A percentile compares a stretch with the other conserved stretches of the same genome.
Conservation (phyloP, 2,329 filamentous ascomycete species). For the Sporothrix humicola region DNA sequence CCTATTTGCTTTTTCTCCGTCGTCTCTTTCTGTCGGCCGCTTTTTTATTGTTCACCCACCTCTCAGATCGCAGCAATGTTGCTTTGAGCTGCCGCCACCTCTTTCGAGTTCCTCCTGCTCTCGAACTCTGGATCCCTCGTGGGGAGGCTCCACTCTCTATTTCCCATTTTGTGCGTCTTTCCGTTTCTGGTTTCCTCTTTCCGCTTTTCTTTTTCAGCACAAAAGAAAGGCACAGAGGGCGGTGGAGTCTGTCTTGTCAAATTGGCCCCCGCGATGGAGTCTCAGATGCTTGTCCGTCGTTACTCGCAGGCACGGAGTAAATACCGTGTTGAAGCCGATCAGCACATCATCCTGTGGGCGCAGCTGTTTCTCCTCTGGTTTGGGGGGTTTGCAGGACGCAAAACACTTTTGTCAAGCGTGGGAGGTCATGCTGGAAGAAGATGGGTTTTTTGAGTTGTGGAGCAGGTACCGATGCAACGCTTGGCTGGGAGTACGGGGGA, state of each 20-base stretch:
- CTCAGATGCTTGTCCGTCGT: slow-evolving; percentile 5
- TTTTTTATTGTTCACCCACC: background rate
- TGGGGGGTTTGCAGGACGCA: background rate
- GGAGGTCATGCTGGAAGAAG: background rate
- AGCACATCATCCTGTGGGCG: slow-evolving; percentile 13
- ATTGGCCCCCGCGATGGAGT: background rate
- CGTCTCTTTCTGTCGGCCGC: background rate
- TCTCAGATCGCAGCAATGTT: background rate
- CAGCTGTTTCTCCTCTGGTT: background rate
- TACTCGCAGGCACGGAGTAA: slow-evolving; percentile 1
- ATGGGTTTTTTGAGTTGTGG: background rate
- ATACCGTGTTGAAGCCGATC: background rate
- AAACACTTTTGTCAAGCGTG: background rate
- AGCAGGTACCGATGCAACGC: slow-evolving; percentile 18
- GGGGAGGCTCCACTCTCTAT: background rate
- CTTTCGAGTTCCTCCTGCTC: background rate
- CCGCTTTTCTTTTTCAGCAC: background rate
- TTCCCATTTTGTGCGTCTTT: slow-evolving; percentile 17
- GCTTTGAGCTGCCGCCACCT: background rate
- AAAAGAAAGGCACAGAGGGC: no score
- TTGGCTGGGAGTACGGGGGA: background rate
- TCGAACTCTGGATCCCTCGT: background rate
- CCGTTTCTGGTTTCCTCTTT: slow-evolving; percentile 2
- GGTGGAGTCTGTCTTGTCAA: background rate
- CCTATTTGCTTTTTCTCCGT: background rate